Evolutionary conservation across 345 rosid species (phyloP), one percentile per base, ranked within the genome.

Genomic region (Hibiscus mutabilis): DNA sequence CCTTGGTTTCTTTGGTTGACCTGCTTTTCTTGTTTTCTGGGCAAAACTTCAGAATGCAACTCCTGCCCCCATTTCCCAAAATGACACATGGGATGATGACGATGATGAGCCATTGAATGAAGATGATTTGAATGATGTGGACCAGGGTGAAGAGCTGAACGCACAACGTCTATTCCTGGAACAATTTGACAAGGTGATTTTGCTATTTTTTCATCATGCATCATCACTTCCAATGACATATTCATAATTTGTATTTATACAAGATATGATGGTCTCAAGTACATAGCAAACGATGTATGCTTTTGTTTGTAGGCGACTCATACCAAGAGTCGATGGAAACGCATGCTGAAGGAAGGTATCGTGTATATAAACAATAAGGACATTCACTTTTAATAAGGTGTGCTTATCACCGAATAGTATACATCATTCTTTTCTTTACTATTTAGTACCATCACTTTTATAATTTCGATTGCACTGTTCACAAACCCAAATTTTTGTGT

Each of bases 331-430:
- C 80, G 69, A 78, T 94, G 98, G 98, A 94, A 94, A 75, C 91
- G 98, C 80, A 83, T 78, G 7, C 85, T 94, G 81, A 94, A 94
- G 85, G 97, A 94, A 61, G 98, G 97, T 66, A 91, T 94, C 74
- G 89, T 94, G 97, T 97, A 88, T 75, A 91, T 91, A 83, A 94
- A 91, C 84, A 85, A 94, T 37, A 88, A 90, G 76, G 98, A 94
- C 82, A 82, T 91, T 84, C 93, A 91, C 79, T n/a, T 94, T 94
- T 78, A 94, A 91, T 75, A 91, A 91, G 93, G 98, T 94, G 18
- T 66, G 72, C 55, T 47, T 51, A 58, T n/a, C 58, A 11, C 63
- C 21, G 29, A 6, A 21, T 37, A 9, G 24, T 12, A 68, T n/a
- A 16, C 35, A 22, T 1, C 46, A 8, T 9, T 51, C 31, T 24